A percentile compares a stretch with the other conserved stretches of the same genome.
Conservation (phyloP, 148 eudicot species). For the Polygonum maritimum region DNA sequence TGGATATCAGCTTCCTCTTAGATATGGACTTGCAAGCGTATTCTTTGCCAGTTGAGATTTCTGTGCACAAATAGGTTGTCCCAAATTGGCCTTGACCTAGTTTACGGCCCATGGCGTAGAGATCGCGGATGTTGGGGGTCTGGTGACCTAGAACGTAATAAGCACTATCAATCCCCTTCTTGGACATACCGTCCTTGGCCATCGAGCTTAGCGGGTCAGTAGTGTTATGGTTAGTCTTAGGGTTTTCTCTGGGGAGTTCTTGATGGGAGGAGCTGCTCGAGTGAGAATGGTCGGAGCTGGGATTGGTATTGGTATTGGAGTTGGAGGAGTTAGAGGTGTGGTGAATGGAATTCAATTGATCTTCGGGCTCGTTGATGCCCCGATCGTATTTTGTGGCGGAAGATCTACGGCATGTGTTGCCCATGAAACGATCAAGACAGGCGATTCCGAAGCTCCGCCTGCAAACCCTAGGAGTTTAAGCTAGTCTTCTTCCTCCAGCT, state of each 20-base stretch:
- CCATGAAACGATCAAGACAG: conserved; percentile 7
- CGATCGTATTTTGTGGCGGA: conserved; percentile 5
- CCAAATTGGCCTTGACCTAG: conserved; percentile 65
- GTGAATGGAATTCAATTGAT: neutral
- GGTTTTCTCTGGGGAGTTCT: conserved; percentile 1
- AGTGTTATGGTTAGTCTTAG: neutral
- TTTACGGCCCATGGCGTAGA: conserved; percentile 50
- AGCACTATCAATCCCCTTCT: conserved; percentile 7
- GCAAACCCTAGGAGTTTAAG: neutral
- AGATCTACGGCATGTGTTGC: conserved; percentile 12
- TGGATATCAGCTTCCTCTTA: conserved; percentile 57
- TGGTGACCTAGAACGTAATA: conserved; percentile 40
- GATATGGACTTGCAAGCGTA: conserved; percentile 62
- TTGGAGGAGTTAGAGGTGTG: conserved; percentile 1
- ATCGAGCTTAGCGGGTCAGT: neutral
- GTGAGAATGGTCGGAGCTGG: conserved; percentile 9
- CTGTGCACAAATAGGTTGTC: conserved; percentile 51
- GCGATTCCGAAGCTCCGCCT: neutral
- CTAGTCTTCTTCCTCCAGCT: neutral
- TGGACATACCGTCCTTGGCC: neutral
- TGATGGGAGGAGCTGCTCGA: conserved; percentile 5
- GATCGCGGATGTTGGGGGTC: conserved; percentile 52
- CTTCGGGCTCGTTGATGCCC: conserved; percentile 8
- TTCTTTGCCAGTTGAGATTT: conserved; percentile 35
- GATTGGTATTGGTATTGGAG: neutral